Base-by-base conservation (phyloP, 208 protist genomes). In the Crithidia brevicula region DNA sequence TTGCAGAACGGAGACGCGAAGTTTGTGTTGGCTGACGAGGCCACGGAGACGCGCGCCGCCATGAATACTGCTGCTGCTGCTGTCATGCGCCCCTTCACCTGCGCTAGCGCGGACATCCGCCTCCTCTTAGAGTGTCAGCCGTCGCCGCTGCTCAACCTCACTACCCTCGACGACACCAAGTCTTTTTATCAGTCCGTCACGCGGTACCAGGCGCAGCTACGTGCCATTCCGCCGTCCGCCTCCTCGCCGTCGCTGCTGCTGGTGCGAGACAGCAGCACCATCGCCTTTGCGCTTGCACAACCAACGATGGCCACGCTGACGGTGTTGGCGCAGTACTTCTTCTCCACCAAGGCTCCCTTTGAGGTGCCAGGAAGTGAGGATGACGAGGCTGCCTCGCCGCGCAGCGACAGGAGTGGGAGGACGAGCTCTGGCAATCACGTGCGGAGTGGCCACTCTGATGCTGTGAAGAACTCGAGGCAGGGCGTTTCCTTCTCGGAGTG, bases 291-390 rank as follows among this genome's bases (percentile, higher is more conserved):
- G 31, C 54, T 85, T 47, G 72, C 87, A 61, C 61, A 68, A 3
- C 81, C 86, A 9, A 89, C 81, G 23, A 36, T 68, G 25, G 69
- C 72, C 4, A 72, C 84, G 38, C 61, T 92, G 31, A 78, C 74
- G 61, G 60, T 68, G n/a, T 67, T 92, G 30, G 73, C 82, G 27
- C 66, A 82, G 23, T 70, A 87, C 45, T 84, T 83, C 67, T 81
- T 67, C 46, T 60, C 72, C 18, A 68, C 76, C 3, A 33, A 64
- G 22, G 38, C 67, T 7, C 65, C 65, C n/a, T 59, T 73, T 23
- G 15, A 49, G 13, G 11, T 73, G n/a, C 22, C 40, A 20, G 15
- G 1, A 6, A 18, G 3, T 27, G 33, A 22, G 46, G 27, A 33
- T 18, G 9, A 22, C 20, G 36, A 36, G 33, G 7, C n/a, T 4